Evolutionary conservation across 768 basidiomycete species (phyloP).

Genomic region (Cyathus striatus): DNA sequence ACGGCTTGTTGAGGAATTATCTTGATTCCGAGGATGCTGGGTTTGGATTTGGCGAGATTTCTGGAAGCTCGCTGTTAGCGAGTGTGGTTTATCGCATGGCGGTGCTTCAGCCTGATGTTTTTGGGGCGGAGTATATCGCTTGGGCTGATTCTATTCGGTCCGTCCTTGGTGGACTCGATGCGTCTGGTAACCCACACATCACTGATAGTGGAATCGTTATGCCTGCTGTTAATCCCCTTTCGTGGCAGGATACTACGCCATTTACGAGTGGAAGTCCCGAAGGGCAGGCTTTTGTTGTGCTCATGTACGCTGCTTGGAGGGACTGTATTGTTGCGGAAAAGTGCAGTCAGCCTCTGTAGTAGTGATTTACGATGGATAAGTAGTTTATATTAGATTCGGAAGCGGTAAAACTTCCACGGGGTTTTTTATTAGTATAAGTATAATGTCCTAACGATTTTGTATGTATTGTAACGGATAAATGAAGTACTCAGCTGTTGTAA

Average conservation of each 20-base stretch:
- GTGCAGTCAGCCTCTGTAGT: too few species aligned
- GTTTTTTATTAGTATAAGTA: too few species aligned
- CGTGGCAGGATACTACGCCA: slow-evolving; percentile 17
- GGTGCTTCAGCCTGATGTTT: slow-evolving; percentile 23
- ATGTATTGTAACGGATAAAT: too few species aligned
- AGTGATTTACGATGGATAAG: too few species aligned
- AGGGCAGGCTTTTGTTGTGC: slow-evolving; percentile 23
- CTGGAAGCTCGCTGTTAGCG: slow-evolving; percentile 37
- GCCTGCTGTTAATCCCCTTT: slow-evolving; percentile 26
- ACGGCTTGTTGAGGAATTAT: slow-evolving; percentile 35
- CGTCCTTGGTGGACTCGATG: slow-evolving; percentile 12
- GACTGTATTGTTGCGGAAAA: slow-evolving; percentile 18
- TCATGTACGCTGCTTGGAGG: slow-evolving; percentile 29
- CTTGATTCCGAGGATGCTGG: slow-evolving; percentile 18
- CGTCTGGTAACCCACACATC: slow-evolving; percentile 13
- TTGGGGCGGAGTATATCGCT: slow-evolving; percentile 20
- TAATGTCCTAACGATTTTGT: too few species aligned
- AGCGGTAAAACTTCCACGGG: too few species aligned
- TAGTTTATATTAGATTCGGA: too few species aligned
- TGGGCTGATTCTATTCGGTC: slow-evolving; percentile 30
- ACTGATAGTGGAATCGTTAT: slow-evolving; percentile 16
- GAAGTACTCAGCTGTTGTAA: too few species aligned
- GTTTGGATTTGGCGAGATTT: slow-evolving; percentile 37
- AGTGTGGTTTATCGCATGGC: slow-evolving; percentile 35
- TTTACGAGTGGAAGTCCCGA: slow-evolving; percentile 25